Evolutionary conservation across 1,284 basidiomycete genomes (phyloP), one percentile per base, ranked within the genome.

Genomic region (Malassezia nana): DNA sequence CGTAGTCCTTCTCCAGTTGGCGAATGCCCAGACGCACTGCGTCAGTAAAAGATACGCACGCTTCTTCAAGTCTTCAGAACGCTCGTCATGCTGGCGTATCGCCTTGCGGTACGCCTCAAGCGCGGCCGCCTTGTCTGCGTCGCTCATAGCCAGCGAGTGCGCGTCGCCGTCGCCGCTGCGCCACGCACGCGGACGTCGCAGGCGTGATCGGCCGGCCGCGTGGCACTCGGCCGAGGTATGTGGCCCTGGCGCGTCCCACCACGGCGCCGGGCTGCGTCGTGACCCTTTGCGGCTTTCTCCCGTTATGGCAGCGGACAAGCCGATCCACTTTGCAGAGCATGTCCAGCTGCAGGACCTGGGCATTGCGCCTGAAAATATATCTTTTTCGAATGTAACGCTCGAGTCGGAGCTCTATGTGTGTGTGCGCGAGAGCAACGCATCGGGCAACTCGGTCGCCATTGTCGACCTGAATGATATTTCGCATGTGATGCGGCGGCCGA

Each of bases 341-440:
- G 59, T 64, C 46, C 88, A 98, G 80, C 86, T 99, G 73, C 91
- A 91, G 29, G 89, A 89, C 75, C 79, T 98, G 65, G 92, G 91
- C 66, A 82, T 99, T 64, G 89, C 96, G 77, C 90, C 92, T 45
- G 84, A 87, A 59, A 92, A 89, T 61, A 98, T 98, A 74, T 90
- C 89, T 31, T 98, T 98, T 79, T 90, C 95, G 81, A 89, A 85
- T 39, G 79, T 95, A 66, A 95, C 91, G 7, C 81, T 96, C 66
- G 90, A 96, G 78, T 92, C 89, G 63, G 92, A 98, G 79, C 86
- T 87, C 76, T 98, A 88, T 77, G 94, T 96, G 69, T 95, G 88
- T 74, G 82, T 90, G 60, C 84, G 88, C 53, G 87, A 90, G 78
- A 63, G 31, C 52, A 39, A 59, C 52, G 67, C 62, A 44, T 60